A percentile compares a stretch with the other conserved stretches of the same genome.
phyloP scores from a whole-genome alignment of 1,139 yeast species.

The Tardiomyces depauwii region DNA sequence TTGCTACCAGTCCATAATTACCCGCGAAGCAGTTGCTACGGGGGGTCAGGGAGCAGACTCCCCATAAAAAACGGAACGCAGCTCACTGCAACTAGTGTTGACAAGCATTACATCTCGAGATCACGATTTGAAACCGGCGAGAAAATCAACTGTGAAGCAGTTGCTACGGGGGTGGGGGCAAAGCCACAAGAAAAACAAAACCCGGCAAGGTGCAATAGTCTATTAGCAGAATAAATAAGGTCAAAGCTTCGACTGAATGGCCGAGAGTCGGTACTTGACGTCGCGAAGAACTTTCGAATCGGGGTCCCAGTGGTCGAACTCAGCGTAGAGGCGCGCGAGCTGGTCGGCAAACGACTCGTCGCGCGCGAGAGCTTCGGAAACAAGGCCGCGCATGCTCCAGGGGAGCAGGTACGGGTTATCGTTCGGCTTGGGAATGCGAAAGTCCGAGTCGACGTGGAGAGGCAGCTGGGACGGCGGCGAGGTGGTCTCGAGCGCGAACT shows the following conservation, averaged over 20 bases:
- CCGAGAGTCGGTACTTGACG: conserved; percentile 55
- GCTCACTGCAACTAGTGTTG: too few species aligned
- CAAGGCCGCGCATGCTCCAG: conserved; percentile 81
- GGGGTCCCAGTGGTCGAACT: conserved; percentile 80
- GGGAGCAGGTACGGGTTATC: conserved; percentile 79
- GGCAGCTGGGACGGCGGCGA: conserved; percentile 29
- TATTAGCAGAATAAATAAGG: too few species aligned
- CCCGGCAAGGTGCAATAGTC: too few species aligned
- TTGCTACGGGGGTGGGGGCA: too few species aligned
- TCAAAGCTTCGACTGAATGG: neutral
- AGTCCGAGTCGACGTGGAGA: conserved; percentile 16
- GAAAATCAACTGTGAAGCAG: too few species aligned
- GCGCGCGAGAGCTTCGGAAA: conserved; percentile 38
- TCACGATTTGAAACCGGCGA: too few species aligned
- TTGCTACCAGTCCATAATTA: too few species aligned
- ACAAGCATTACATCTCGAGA: too few species aligned
- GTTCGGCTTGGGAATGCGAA: conserved; percentile 31
- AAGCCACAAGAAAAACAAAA: too few species aligned
- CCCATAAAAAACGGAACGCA: too few species aligned
- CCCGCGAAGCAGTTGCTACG: too few species aligned
- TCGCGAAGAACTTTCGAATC: conserved; percentile 72
- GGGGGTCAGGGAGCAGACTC: too few species aligned
- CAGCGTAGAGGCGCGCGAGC: conserved; percentile 47
- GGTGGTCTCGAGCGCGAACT: conserved; percentile 66
- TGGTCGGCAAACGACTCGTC: conserved; percentile 37